phyloP scores from a whole-genome alignment of 495 filamentous ascomycete genomes.

The Pyrenopolyporus hunteri region DNA sequence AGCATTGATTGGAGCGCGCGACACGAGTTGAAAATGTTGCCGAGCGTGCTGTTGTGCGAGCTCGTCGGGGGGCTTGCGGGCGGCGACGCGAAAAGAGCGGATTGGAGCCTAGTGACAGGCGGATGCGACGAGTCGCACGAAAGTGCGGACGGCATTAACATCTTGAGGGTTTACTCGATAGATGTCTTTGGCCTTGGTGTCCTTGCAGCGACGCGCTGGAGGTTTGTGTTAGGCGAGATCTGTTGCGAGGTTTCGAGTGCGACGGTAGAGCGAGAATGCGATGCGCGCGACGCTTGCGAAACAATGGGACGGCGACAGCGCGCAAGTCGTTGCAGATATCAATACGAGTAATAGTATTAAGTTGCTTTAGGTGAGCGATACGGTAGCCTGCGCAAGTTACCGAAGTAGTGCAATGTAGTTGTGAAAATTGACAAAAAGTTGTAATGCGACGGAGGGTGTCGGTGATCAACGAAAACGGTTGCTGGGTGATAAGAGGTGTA shows the following conservation, averaged over 20 bases:
- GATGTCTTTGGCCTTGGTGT: not conserved
- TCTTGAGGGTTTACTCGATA: slow-evolving; percentile 37
- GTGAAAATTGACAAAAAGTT: slow-evolving; percentile 2
- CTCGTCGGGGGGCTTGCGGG: slow-evolving; percentile 67
- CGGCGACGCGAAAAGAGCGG: slow-evolving; percentile 65
- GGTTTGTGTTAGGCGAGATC: not conserved
- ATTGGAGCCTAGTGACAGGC: slow-evolving; percentile 55
- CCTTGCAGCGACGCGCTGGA: slow-evolving; percentile 8
- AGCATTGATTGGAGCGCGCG: slow-evolving; percentile 75
- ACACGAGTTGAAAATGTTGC: slow-evolving; percentile 70
- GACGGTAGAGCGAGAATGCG: slow-evolving; percentile 24
- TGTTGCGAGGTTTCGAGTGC: slow-evolving; percentile 21
- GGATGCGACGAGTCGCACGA: slow-evolving; percentile 68
- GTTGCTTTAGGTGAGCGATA: too few species aligned
- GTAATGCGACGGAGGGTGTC: slow-evolving; percentile 21
- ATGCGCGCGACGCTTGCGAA: slow-evolving; percentile 15
- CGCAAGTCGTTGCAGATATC: slow-evolving; percentile 5
- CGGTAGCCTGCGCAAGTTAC: too few species aligned
- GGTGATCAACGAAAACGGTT: slow-evolving; percentile 25
- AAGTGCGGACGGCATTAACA: slow-evolving; percentile 76
- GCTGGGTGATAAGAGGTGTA: slow-evolving; percentile 34
- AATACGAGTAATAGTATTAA: not conserved
- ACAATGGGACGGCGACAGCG: not conserved
- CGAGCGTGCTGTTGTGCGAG: slow-evolving; percentile 57
- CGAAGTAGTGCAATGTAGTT: too few species aligned